These are phyloP conservation scores for Piloderma croceum DNA, from an alignment of 768 basidiomycete genomes.

Conservation along the genomic window DNA sequence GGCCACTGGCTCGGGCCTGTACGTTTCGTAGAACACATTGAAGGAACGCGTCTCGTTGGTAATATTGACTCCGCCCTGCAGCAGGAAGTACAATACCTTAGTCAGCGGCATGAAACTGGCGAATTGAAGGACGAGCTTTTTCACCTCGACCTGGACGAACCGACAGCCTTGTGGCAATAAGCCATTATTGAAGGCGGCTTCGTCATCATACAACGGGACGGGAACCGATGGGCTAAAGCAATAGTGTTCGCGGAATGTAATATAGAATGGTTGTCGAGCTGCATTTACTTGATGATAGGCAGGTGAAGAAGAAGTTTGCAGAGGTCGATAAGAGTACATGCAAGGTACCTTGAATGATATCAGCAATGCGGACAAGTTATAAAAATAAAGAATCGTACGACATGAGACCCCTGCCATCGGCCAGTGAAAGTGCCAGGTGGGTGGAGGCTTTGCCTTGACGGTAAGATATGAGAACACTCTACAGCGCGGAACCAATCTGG, in stretches of 20 bases:
- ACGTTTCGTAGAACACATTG: slow-evolving; percentile 35
- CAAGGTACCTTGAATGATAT: slow-evolving; percentile 31
- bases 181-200: slow-evolving; percentile 35
- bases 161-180: slow-evolving; percentile 40
- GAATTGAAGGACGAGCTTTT: not conserved
- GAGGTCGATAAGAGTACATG: slow-evolving; percentile 32
- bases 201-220: slow-evolving; percentile 30
- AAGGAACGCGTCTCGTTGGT: slow-evolving; percentile 30
- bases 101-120: not conserved
- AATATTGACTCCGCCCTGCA: slow-evolving; percentile 26
- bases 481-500: slow-evolving; percentile 25
- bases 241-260: slow-evolving; percentile 45
- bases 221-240: slow-evolving; percentile 28
- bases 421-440: slow-evolving; percentile 41
- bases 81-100: slow-evolving; percentile 1
- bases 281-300: slow-evolving; percentile 30
- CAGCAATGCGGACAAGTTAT: slow-evolving; percentile 1
- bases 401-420: slow-evolving; percentile 44
- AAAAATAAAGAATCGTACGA: slow-evolving; percentile 28
- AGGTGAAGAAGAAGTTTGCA: slow-evolving; percentile 28
- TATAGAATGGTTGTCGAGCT: slow-evolving; percentile 42
- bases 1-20: slow-evolving; percentile 21
- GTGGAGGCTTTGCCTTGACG: slow-evolving; percentile 25
- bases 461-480: slow-evolving; percentile 1
- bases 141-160: slow-evolving; percentile 29